phyloP scores from a whole-genome alignment of 2,329 filamentous ascomycete species.

The Torrubiellomyces zombiae region DNA sequence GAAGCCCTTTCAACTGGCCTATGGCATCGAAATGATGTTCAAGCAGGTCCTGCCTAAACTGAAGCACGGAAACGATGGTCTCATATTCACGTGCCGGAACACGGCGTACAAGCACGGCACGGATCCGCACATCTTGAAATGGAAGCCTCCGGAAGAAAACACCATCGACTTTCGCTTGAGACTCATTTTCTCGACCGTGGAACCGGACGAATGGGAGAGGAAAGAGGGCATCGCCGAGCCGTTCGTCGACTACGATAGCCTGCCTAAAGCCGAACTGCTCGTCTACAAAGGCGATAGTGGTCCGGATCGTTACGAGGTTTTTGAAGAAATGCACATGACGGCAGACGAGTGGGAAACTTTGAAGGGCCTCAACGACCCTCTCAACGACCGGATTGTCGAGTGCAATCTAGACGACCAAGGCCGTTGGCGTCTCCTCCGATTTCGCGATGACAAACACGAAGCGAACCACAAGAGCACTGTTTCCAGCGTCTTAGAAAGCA shows the following conservation, averaged over 20 bases:
- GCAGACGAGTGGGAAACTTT: constrained; percentile 69
- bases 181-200: constrained; percentile 56
- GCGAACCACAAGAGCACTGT: constrained; percentile 81
- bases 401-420: constrained; percentile 63
- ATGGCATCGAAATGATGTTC: constrained; percentile 88
- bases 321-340: constrained; percentile 51
- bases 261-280: constrained; percentile 57
- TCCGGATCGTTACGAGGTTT: constrained; percentile 42
- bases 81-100: constrained; percentile 92
- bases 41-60: constrained; percentile 66
- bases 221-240: constrained; percentile 46
- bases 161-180: constrained; percentile 80
- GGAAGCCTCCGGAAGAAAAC: constrained; percentile 93
- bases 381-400: constrained; percentile 83
- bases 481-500: constrained; percentile 75
- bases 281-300: constrained; percentile 46
- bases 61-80: constrained; percentile 84
- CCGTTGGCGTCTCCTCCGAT: constrained; percentile 74
- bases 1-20: constrained; percentile 79
- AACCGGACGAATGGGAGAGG: constrained; percentile 50
- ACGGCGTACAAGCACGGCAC: constrained; percentile 81
- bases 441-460: constrained; percentile 82
- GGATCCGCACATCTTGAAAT: constrained; percentile 87
- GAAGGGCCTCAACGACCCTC: constrained; percentile 54
- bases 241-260: constrained; percentile 62